These are phyloP conservation scores for Zygotorulaspora mrakii DNA, from an alignment of 1,139 yeast genomes.

Conservation along the genomic window DNA sequence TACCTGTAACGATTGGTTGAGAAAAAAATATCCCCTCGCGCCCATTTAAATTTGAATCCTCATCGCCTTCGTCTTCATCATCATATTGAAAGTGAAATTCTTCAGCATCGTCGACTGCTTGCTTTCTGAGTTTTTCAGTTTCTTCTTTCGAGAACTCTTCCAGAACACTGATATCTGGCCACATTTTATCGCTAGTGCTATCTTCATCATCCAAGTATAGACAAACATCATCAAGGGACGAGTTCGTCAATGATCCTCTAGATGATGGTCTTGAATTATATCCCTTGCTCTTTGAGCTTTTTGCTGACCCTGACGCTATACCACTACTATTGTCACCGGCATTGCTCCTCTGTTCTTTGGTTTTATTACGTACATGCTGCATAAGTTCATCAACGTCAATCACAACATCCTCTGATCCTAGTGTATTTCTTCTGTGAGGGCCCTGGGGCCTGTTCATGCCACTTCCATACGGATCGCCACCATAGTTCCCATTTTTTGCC, in stretches of 20 bases:
- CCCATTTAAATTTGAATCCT: slow-evolving; percentile 14
- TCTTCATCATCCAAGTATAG: slow-evolving; percentile 60
- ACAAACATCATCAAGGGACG: slow-evolving; percentile 87
- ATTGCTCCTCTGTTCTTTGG: slow-evolving; percentile 8
- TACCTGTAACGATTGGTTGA: slow-evolving; percentile 41
- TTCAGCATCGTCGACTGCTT: slow-evolving; percentile 44
- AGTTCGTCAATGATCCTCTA: slow-evolving; percentile 56
- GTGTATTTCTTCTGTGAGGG: slow-evolving; percentile 16
- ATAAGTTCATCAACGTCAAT: slow-evolving; percentile 36
- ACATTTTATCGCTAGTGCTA: slow-evolving; percentile 38
- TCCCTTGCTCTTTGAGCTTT: slow-evolving; percentile 17
- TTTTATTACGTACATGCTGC: slow-evolving; percentile 29
- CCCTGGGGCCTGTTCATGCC: slow-evolving; percentile 8
- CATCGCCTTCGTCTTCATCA: slow-evolving; percentile 32
- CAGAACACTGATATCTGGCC: slow-evolving; percentile 81
- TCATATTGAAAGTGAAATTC: slow-evolving; percentile 39
- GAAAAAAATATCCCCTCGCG: slow-evolving; percentile 38
- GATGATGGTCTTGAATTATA: slow-evolving; percentile 35
- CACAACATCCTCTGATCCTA: slow-evolving; percentile 30
- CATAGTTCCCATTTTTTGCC: slow-evolving; percentile 13
- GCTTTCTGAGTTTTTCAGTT: slow-evolving; percentile 44
- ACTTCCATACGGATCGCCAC: slow-evolving; percentile 11
- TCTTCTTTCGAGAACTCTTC: slow-evolving; percentile 78
- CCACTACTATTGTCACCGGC: slow-evolving; percentile 12
- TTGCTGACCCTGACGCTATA: slow-evolving; percentile 14